Conservation (phyloP, 768 basidiomycete genomes). For the Panaeolus cyanescens region DNA sequence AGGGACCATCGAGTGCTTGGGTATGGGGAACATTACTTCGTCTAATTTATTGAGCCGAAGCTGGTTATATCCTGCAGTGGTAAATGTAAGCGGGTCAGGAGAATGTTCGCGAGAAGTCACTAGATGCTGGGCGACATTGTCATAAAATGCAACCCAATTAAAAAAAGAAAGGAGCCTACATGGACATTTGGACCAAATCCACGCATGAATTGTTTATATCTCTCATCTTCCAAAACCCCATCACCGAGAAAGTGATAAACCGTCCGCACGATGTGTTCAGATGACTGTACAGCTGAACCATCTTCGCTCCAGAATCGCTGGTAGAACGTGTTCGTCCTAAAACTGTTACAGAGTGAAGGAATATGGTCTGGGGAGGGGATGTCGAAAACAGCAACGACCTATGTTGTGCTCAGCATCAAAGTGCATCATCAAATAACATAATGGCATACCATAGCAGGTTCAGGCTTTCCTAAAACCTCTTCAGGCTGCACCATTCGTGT, state of each 20-base stretch:
- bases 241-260: constrained; percentile 76
- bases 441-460: constrained; percentile 45
- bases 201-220: constrained; percentile 74
- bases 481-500: constrained; percentile 58
- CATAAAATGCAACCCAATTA: background rate
- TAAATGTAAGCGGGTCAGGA: constrained; percentile 72
- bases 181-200: constrained; percentile 60
- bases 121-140: constrained; percentile 56
- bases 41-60: constrained; percentile 76
- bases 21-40: constrained; percentile 69
- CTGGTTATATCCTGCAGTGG: constrained; percentile 70
- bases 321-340: constrained; percentile 49
- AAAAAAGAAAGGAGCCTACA: constrained; percentile 35
- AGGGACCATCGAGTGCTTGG: constrained; percentile 49
- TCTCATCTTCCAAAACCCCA: constrained; percentile 66
- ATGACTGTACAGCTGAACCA: constrained; percentile 39
- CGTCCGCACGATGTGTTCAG: constrained; percentile 42
- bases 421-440: constrained; percentile 2
- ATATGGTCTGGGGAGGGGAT: constrained; percentile 65
- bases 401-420: constrained; percentile 2
- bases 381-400: constrained; percentile 73
- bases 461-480: constrained; percentile 58
- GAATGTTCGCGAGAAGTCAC: constrained; percentile 66
- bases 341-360: constrained; percentile 48
- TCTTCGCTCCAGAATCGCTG: constrained; percentile 46